phyloP scores from a whole-genome alignment of 2,329 filamentous ascomycete species.

The Colletotrichum musicola region DNA sequence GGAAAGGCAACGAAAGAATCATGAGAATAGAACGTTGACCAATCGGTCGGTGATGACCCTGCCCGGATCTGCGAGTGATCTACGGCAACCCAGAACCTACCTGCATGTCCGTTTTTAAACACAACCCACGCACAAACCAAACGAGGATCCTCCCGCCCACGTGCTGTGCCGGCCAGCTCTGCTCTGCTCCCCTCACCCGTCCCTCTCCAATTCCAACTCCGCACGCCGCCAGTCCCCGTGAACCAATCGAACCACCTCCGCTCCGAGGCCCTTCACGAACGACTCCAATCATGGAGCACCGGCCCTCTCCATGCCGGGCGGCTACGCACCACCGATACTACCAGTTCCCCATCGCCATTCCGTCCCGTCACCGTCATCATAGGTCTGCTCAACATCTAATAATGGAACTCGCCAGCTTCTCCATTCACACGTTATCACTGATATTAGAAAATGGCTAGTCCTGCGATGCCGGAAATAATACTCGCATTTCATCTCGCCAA shows the following conservation, averaged over 20 bases:
- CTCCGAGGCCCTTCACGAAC: background rate
- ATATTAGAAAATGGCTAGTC: background rate
- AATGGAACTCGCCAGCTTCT: background rate
- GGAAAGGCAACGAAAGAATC: too few species aligned
- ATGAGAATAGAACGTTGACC: too few species aligned
- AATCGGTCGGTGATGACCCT: background rate
- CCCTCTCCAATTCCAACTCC: background rate
- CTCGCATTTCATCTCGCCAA: background rate
- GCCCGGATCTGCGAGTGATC: conserved; percentile 11
- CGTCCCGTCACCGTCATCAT: background rate
- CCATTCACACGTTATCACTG: background rate
- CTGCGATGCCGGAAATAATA: conserved; percentile 12
- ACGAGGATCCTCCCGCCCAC: background rate
- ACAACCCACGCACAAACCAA: background rate
- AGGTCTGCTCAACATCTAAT: background rate
- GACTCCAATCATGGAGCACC: background rate
- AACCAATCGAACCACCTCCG: conserved; percentile 4
- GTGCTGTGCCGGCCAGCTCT: background rate
- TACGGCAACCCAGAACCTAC: background rate
- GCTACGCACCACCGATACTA: background rate
- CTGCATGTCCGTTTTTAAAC: background rate
- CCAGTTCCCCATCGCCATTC: background rate
- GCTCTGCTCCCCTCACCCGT: background rate
- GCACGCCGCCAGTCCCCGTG: background rate
- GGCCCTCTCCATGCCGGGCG: background rate